Evolutionary conservation across 2,329 filamentous ascomycete species (phyloP), one percentile per base, ranked within the genome.

Genomic region (Geosmithia putterillii): DNA sequence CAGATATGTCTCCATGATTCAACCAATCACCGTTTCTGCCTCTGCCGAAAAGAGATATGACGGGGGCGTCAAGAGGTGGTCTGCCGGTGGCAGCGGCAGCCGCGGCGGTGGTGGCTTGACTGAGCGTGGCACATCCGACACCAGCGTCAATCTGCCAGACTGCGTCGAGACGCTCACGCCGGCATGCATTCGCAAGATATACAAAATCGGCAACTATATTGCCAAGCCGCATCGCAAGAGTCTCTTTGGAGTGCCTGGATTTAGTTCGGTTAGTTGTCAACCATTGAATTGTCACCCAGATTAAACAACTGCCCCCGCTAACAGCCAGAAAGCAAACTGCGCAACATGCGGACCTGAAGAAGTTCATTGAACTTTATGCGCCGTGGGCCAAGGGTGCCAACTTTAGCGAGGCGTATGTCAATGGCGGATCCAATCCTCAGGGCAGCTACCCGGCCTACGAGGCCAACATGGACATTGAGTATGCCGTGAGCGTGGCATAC

Each of bases 181-280:
- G 1, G 55, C 57, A 1, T 73, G 70, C 25, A 46, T 73, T 4
- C 59, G 62, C 35, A 57, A 63, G 7, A 51, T 71, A 14, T 73
- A 73, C 54, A 61, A 63, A 3, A 60, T 72, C 21, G 57, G 57
- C 21, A 46, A 56, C 8, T 56, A 62, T 22, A 77, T 81, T 8
- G 63, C 73, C 7, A 77, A 58, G 19, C 73, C 79, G 10, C 74
- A 67, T 52, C 76, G 68, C 20, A 81, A 63, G 0, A 81, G 81
- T 45, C 74, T 70, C 45, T 74, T 81, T 42, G 82, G 81, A n/a
- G 77, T 86, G 17, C 51, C 51, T 18, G 69, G 66, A 4, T 73
- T 70, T 46, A 50, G 61, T 0, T 56, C 61, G 34, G 65, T 64
- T 50, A 49, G 54, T 47, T 10, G 20, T 22, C 28, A 32, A 32